Evolutionary conservation across 129 eudicot species (phyloP).

Genomic region (Escallonia rubra): DNA sequence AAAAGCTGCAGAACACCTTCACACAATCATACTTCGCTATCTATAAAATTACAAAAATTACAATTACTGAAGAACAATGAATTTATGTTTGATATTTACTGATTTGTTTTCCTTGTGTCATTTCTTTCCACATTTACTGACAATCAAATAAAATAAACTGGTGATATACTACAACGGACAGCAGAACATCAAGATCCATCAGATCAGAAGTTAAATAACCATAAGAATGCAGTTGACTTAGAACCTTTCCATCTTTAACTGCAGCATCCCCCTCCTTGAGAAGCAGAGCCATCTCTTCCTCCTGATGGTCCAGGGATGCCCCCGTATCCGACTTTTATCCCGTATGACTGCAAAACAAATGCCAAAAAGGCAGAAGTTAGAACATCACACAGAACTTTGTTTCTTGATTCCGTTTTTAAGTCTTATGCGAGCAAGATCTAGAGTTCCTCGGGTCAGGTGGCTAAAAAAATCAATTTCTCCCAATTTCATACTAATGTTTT

Average conservation of each 20-base stretch:
- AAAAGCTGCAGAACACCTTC: too few relatives aligned
- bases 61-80: too few relatives aligned
- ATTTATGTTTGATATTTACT: too few relatives aligned
- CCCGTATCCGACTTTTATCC: conserved; percentile 82
- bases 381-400: background rate
- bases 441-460: too few relatives aligned
- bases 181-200: background rate
- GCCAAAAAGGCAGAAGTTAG: background rate
- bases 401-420: too few relatives aligned
- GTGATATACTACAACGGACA: background rate
- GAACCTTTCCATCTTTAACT: background rate
- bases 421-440: too few relatives aligned
- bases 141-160: background rate
- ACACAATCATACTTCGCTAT: too few relatives aligned
- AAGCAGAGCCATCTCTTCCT: conserved; percentile 67
- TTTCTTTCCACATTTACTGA: background rate
- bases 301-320: conserved; percentile 61
- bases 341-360: conserved; percentile 57
- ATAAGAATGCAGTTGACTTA: background rate
- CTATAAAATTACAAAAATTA: too few relatives aligned
- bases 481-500: too few relatives aligned
- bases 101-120: too few relatives aligned
- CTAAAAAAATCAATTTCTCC: too few relatives aligned
- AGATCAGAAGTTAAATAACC: background rate
- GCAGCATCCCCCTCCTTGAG: conserved; percentile 32